phyloP scores from a whole-genome alignment of 192 early-diverging fungal species.

The Podila minutissima region DNA sequence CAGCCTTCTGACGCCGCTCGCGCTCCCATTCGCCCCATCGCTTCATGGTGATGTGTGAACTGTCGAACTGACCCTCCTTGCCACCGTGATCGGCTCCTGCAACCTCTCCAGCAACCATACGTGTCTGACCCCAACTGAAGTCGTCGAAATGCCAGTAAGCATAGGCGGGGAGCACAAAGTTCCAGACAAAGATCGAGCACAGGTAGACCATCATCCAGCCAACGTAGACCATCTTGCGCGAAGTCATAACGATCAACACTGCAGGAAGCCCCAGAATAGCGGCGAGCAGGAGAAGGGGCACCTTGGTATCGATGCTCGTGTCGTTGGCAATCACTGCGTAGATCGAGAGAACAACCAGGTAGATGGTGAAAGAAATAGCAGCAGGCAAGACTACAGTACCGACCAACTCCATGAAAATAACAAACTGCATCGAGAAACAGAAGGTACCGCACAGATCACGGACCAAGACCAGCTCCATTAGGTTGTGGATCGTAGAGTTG shows the following conservation, averaged over 20 bases:
- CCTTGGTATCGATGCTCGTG: slow-evolving; percentile 68
- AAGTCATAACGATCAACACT: slow-evolving; percentile 89
- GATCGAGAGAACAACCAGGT: slow-evolving; percentile 73
- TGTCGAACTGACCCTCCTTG: slow-evolving; percentile 75
- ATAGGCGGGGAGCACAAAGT: slow-evolving; percentile 78
- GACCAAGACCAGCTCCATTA: slow-evolving; percentile 88
- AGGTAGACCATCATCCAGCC: slow-evolving; percentile 92
- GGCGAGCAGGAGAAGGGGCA: slow-evolving; percentile 78
- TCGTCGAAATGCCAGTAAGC: slow-evolving; percentile 91
- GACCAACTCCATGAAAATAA: slow-evolving; percentile 93
- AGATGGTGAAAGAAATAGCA: slow-evolving; percentile 86
- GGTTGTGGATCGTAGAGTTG: slow-evolving; percentile 93
- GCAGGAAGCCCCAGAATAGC: slow-evolving; percentile 90
- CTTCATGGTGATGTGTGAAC: slow-evolving; percentile 74
- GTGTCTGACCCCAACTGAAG: slow-evolving; percentile 78
- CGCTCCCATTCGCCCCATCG: slow-evolving; percentile 73
- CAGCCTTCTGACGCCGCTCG: slow-evolving; percentile 51
- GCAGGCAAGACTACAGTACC: slow-evolving; percentile 93
- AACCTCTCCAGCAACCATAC: slow-evolving; percentile 69
- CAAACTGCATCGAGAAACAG: slow-evolving; percentile 96
- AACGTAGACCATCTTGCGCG: slow-evolving; percentile 84
- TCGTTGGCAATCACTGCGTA: slow-evolving; percentile 58
- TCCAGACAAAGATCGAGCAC: slow-evolving; percentile 75
- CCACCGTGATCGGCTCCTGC: slow-evolving; percentile 69
- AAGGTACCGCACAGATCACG: slow-evolving; percentile 93